These are phyloP conservation scores for Bothia castanella DNA, from an alignment of 1,284 basidiomycete genomes.

Conservation along the genomic window DNA sequence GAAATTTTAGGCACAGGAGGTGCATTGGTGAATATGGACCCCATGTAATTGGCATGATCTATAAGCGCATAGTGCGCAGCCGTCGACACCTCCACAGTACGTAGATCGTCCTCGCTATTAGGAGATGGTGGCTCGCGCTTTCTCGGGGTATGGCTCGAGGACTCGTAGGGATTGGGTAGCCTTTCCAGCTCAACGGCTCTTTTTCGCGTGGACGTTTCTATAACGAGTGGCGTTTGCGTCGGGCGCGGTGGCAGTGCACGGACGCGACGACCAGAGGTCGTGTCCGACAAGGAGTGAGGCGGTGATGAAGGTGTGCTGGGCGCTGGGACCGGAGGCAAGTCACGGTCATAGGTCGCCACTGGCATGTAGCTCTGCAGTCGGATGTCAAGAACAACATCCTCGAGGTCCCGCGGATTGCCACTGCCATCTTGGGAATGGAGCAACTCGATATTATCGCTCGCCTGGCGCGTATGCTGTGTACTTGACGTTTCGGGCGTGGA, in stretches of 20 bases:
- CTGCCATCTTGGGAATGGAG: slow-evolving; percentile 20
- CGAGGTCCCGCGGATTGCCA: slow-evolving; percentile 15
- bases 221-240: not conserved
- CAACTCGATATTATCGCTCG: slow-evolving; percentile 32
- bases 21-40: slow-evolving; percentile 13
- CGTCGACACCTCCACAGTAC: slow-evolving; percentile 28
- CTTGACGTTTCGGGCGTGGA: slow-evolving; percentile 18
- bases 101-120: slow-evolving; percentile 19
- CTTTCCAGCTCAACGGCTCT: not conserved
- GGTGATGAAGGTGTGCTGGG: slow-evolving; percentile 10
- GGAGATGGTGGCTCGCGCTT: not conserved
- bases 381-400: slow-evolving; percentile 26
- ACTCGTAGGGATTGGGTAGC: slow-evolving; percentile 12
- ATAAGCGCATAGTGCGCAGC: slow-evolving; percentile 30
- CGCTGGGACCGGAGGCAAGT: slow-evolving; percentile 5
- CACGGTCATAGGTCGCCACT: slow-evolving; percentile 23
- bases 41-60: slow-evolving; percentile 29
- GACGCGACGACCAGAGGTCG: slow-evolving; percentile 17
- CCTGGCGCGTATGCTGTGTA: slow-evolving; percentile 21
- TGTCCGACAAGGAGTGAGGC: slow-evolving; percentile 11
- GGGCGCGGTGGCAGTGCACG: slow-evolving; percentile 34
- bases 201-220: not conserved
- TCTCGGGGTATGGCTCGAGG: not conserved
- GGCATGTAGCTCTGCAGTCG: slow-evolving; percentile 16
- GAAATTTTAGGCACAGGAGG: slow-evolving; percentile 9